Evolutionary conservation across 148 eudicot species (phyloP), one percentile per base, ranked within the genome.

Genomic region (Chenopodium berlandieri): DNA sequence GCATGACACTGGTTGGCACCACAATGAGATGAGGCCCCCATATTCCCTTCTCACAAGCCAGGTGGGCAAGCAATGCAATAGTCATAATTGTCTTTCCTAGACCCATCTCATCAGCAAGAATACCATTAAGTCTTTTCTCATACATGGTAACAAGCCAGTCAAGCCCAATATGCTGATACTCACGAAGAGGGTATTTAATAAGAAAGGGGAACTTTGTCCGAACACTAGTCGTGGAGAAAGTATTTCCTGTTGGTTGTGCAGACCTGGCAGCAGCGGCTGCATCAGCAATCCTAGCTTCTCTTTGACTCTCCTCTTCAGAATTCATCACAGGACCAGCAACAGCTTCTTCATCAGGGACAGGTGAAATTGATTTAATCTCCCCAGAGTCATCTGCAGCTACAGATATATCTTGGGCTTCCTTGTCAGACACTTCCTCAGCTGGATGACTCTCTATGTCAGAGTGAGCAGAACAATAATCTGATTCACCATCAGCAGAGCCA

Each of bases 121-220:
- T 97, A 65, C 99, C 99, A 88, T 97, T 97, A 70, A 97, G 97
- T 86, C 90, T 90, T 86, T 97, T 97, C 91, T 97, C 99, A 83
- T 97, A 94, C 99, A 97, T 97, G 46, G 99, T 94, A 68, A 97
- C 98, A 78, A 97, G 97, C 99, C 99, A 97, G 76, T 97, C 99
- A 85, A 97, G 86, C 75, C 99, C 99, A 83, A 97, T 97, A 81
- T 97, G 99, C 87, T 97, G 99, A 90, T 97, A 97, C 80, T 94
- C 99, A 78, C 99, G 98, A 81, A 97, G 94, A 85, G 97, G 87
- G 84, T 90, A 90, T 82, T 97, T 97, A 32, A 97, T 93, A 84
- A 97, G 94, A 87, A 97, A 97, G 50, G 99, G 99, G 62, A 91
- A 91, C 86, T 94, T 97, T 44, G 99, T 94, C 23, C 94, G 87